Evolutionary conservation across 139 green algal species (phyloP).

Genomic region (Tetradesmus obliquus): DNA sequence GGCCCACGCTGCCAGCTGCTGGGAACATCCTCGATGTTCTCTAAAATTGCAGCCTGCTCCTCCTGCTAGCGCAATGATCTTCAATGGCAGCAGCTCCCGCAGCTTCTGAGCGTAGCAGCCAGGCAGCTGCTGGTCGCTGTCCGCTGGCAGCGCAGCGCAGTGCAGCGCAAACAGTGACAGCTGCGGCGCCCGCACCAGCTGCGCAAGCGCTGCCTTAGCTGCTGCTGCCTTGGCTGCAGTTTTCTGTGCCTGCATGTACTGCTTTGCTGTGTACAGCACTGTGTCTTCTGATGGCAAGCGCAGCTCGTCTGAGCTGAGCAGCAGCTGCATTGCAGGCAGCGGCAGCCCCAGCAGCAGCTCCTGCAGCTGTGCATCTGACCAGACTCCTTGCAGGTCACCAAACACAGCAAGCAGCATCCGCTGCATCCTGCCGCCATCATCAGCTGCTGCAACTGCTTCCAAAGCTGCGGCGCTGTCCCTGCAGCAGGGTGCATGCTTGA

Average conservation of each 20-base stretch:
- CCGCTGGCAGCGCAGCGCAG: neutral
- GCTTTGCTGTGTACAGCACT: slow-evolving; percentile 8
- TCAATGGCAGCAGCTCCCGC: neutral
- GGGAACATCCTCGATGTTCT: neutral
- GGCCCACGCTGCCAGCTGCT: neutral
- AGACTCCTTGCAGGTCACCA: neutral
- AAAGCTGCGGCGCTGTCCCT: neutral
- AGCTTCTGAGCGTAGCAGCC: neutral
- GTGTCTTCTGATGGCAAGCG: neutral
- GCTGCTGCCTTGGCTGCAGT: neutral
- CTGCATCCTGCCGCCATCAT: neutral
- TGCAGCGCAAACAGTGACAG: neutral
- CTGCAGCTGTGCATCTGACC: neutral
- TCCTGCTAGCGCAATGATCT: no score
- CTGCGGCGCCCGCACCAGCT: neutral
- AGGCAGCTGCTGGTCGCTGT: neutral
- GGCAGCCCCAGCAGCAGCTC: neutral
- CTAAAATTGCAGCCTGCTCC: neutral
- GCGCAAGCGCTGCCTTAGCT: neutral
- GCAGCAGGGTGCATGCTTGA: neutral
- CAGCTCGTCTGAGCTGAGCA: slow-evolving; percentile 15
- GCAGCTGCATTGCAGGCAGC: neutral
- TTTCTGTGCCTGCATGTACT: neutral
- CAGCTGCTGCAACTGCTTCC: neutral
- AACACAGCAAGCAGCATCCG: neutral